Evolutionary conservation across 2,329 filamentous ascomycete species (phyloP).

Genomic region (Akanthomyces muscarius): DNA sequence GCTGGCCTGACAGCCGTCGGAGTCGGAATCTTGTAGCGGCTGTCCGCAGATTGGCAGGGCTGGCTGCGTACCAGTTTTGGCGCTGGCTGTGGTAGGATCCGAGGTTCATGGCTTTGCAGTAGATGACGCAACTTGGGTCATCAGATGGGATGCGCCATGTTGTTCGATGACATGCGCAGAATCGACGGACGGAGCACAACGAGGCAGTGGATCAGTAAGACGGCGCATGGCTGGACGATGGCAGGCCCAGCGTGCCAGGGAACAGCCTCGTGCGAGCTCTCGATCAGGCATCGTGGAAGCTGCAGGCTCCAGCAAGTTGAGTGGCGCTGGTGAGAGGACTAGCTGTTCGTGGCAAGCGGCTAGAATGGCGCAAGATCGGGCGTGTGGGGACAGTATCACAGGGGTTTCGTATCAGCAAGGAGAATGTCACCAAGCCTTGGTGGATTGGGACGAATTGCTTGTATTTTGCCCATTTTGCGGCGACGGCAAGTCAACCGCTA

Average conservation of each 20-base stretch:
- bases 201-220: neutral
- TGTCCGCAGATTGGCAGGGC: neutral
- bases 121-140: neutral
- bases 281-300: slow-evolving; percentile 1
- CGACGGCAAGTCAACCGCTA: neutral
- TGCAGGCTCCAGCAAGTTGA: neutral
- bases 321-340: slow-evolving; percentile 4
- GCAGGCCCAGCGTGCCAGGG: neutral
- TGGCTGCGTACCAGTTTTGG: neutral
- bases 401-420: neutral
- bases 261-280: slow-evolving; percentile 4
- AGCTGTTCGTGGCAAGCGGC: slow-evolving; percentile 5
- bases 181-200: slow-evolving; percentile 2
- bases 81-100: neutral
- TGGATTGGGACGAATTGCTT: neutral
- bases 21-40: neutral
- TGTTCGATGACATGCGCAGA: neutral
- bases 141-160: neutral
- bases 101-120: neutral
- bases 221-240: slow-evolving; percentile 1
- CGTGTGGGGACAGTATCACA: slow-evolving; percentile 3
- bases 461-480: neutral
- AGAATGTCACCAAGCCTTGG: neutral
- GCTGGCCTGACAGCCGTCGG: neutral
- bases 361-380: slow-evolving; percentile 11